Base-by-base conservation (phyloP, 2,329 filamentous ascomycete species). In the Venturia oleaginea region DNA sequence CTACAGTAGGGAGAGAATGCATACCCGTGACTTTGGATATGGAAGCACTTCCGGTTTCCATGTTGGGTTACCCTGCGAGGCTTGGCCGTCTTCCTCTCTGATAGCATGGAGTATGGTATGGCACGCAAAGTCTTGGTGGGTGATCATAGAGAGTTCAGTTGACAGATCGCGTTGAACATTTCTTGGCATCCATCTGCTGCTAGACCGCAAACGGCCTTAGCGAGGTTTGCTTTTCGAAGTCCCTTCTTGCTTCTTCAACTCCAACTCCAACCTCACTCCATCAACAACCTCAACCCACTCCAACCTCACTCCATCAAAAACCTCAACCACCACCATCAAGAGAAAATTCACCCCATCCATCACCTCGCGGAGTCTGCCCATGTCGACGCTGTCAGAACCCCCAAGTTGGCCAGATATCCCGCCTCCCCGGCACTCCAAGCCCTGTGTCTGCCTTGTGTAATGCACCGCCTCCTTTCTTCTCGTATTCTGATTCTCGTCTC, bases 1-100 rank as follows among this genome's bases (percentile, higher is more conserved):
- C 67, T 64, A 65, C 64, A 34, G 48, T 42, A 22, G 22, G n/a
- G 17, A 54, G 24, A 37, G 38, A 46, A 51, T 15, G 66, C 68
- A 67, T 72, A 80, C 79, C 78, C 71, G 79, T 81, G 69, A 81
- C 79, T 73, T 81, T 81, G 64, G 79, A 81, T 73, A 77, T 80
- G 43, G 75, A 75, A 59, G 74, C 71, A 64, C 71, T 72, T 59
- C 55, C 63, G 37, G 34, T 38, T 67, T 76, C 76, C 76, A 77
- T 77, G 69, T 72, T 66, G 63, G 11, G 13, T 15, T 27, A 11
- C 6, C n/a, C n/a, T 4, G 5, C 30, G 48, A 54, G 24, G 19
- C 24, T 30, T 30, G 48, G 2, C 8, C n/a, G 46, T 51, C 22
- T 27, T 27, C 46, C 7, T 8, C 24, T 24, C 48, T 17, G 24